Evolutionary conservation across 371 early-diverging fungal species (phyloP).

Genomic region (Syncephalastrum sp.): DNA sequence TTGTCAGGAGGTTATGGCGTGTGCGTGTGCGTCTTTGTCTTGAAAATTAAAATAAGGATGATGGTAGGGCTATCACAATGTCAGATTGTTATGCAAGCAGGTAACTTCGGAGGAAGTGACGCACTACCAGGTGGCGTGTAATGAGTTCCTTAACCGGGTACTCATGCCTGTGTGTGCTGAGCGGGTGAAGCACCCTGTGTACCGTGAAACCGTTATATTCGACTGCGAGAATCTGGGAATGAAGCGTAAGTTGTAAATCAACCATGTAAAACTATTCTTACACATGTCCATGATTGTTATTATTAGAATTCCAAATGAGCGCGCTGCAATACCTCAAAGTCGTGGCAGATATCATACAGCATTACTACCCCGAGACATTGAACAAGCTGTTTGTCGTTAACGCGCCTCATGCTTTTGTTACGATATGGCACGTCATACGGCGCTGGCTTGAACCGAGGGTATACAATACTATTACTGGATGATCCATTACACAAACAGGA

Average conservation of each 20-base stretch:
- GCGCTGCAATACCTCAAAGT: constrained; percentile 70
- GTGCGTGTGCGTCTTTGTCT: too few relatives aligned
- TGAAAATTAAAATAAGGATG: not conserved
- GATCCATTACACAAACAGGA: not conserved
- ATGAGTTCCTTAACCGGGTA: constrained; percentile 71
- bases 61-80: constrained; percentile 64
- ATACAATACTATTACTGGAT: not conserved
- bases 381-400: constrained; percentile 77
- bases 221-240: constrained; percentile 76
- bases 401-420: constrained; percentile 74
- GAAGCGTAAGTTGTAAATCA: constrained; percentile 46
- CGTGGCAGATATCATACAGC: constrained; percentile 71
- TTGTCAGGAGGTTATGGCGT: too few relatives aligned
- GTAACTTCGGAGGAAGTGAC: constrained; percentile 59
- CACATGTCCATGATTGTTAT: constrained; percentile 6
- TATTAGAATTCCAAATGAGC: constrained; percentile 65
- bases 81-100: constrained; percentile 64
- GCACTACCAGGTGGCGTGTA: constrained; percentile 68
- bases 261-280: not conserved
- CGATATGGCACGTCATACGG: constrained; percentile 73
- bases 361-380: constrained; percentile 81
- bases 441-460: constrained; percentile 75
- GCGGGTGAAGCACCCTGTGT: constrained; percentile 61
- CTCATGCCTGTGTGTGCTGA: constrained; percentile 70
- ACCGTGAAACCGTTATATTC: constrained; percentile 77